phyloP scores from a whole-genome alignment of 2,329 filamentous ascomycete species.

The Hypoxylon rubiginosum region DNA sequence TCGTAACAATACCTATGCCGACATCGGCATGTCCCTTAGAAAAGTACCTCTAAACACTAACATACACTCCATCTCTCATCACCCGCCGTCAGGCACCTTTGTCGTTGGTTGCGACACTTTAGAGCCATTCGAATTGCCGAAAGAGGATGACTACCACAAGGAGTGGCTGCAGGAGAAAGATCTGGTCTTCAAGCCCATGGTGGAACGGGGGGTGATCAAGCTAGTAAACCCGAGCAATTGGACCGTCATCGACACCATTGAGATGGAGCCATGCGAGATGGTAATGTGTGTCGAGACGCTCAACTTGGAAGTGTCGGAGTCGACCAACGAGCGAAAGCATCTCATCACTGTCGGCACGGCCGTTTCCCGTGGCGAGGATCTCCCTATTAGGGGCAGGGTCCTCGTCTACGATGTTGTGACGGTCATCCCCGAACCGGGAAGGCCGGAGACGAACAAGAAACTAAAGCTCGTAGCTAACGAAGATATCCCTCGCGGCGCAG shows the following conservation, averaged over 20 bases:
- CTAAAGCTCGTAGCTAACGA: conserved; percentile 90
- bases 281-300: conserved; percentile 86
- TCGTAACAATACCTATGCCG: conserved; percentile 73
- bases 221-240: conserved; percentile 83
- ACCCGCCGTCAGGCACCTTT: conserved; percentile 80
- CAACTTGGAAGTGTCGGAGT: conserved; percentile 90
- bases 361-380: conserved; percentile 88
- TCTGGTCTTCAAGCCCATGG: conserved; percentile 72
- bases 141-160: conserved; percentile 85
- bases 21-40: conserved; percentile 80
- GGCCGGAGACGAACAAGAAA: conserved; percentile 86
- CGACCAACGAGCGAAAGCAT: conserved; percentile 86
- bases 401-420: conserved; percentile 93
- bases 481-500: conserved; percentile 89
- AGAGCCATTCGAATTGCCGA: conserved; percentile 84
- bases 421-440: conserved; percentile 89
- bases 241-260: conserved; percentile 81
- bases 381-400: conserved; percentile 85
- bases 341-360: conserved; percentile 89
- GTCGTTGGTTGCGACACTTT: conserved; percentile 77
- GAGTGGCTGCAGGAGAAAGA: conserved; percentile 84
- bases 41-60: conserved; percentile 80
- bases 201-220: conserved; percentile 80
- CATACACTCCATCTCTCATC: conserved; percentile 80
- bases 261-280: conserved; percentile 80